These are phyloP conservation scores for Penicillium lagena DNA, from an alignment of 495 filamentous ascomycete genomes.

Conservation along the genomic window DNA sequence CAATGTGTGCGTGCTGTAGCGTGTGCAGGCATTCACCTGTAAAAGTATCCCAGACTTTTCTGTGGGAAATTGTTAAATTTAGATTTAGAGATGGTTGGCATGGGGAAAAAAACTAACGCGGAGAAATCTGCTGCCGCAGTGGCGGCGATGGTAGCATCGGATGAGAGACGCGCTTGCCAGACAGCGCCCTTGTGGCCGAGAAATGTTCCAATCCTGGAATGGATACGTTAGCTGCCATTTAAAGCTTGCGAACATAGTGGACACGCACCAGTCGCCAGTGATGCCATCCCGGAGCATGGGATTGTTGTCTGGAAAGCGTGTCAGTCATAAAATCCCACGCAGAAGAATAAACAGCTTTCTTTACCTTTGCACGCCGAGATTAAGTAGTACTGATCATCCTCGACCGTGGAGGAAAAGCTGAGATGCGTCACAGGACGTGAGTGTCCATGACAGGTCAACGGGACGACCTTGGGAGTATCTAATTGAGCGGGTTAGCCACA, in stretches of 20 bases:
- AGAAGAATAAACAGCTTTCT: background rate
- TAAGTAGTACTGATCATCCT: conserved; percentile 84
- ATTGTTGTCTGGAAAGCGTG: conserved; percentile 65
- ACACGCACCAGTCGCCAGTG: conserved; percentile 85
- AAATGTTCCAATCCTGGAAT: conserved; percentile 85
- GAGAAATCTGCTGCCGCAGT: conserved; percentile 96
- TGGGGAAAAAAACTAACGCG: conserved; percentile 55
- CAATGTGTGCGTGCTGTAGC: conserved; percentile 88
- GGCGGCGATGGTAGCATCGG: conserved; percentile 80
- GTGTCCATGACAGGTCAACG: conserved; percentile 94
- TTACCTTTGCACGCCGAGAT: conserved; percentile 98
- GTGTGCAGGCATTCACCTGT: conserved; percentile 86
- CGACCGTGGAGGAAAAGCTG: conserved; percentile 81
- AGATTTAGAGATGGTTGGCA: background rate
- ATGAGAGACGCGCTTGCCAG: conserved; percentile 87
- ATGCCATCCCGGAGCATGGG: conserved; percentile 97
- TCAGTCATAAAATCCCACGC: background rate
- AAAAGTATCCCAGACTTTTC: conserved; percentile 94
- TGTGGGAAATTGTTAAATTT: conserved; percentile 20
- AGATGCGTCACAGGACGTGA: conserved; percentile 93
- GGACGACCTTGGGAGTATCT: conserved; percentile 71
- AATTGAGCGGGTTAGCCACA: background rate
- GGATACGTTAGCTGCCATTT: background rate
- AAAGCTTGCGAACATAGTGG: background rate
- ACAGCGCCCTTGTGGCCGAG: conserved; percentile 97